These are phyloP conservation scores for Blastocystis sp. DNA, from an alignment of 352 stramenopile species.

Conservation along the genomic window DNA sequence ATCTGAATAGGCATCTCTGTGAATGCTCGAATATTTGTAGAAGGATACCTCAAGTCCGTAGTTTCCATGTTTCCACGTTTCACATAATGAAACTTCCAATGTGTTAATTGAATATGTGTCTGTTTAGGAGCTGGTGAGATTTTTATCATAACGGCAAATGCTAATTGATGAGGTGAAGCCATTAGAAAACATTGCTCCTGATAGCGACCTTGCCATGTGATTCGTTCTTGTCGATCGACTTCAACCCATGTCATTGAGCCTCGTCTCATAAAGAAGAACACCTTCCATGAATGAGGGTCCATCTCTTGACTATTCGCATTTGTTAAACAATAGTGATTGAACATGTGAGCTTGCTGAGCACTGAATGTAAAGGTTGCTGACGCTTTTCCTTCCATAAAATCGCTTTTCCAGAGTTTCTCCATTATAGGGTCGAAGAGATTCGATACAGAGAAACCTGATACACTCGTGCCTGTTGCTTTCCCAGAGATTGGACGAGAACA, in stretches of 20 bases:
- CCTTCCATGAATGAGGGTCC: neutral
- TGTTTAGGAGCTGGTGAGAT: neutral
- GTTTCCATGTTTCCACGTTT: neutral
- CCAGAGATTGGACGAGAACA: neutral
- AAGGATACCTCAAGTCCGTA: neutral
- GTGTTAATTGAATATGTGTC: neutral
- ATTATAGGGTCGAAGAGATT: neutral
- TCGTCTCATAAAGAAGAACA: neutral
- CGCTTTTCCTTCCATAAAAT: neutral
- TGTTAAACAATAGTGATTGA: conserved; percentile 51
- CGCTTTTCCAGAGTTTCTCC: neutral
- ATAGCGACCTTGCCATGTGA: neutral
- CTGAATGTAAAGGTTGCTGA: neutral
- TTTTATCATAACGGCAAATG: neutral
- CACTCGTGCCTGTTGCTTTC: neutral
- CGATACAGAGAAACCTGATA: neutral
- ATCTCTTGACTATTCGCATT: neutral
- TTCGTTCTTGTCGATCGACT: neutral
- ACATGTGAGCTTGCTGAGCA: neutral
- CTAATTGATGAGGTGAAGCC: neutral
- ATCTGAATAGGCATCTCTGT: conserved; percentile 9
- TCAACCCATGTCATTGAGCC: neutral
- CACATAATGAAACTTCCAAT: neutral
- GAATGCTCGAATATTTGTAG: neutral
- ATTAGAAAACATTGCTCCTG: conserved; percentile 57